Evolutionary conservation across 2,329 filamentous ascomycete species (phyloP), one percentile per base, ranked within the genome.

Genomic region (Diplodia mutila): DNA sequence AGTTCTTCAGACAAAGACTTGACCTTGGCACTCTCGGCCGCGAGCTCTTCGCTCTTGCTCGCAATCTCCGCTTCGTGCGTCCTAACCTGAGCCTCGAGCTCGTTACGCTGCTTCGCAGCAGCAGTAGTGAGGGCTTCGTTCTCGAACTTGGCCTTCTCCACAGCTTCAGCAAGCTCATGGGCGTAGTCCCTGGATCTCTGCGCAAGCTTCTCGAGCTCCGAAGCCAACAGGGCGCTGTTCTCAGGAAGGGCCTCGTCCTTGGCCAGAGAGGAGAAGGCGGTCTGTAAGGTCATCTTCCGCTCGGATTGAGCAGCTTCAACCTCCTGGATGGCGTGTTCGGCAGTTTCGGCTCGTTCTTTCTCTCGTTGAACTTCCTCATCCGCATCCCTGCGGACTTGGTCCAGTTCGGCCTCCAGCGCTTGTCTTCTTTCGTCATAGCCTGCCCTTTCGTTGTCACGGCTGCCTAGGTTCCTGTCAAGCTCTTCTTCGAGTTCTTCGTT

Each of bases 401-500:
- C 87, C 18, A 97, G 80, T 72, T 97, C 91, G 18, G 86, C 82
- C 73, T 93, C 87, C 0, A 97, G 84, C 9, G 84, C 82, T 54
- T 87, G 87, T 37, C 93, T 82, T 68, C 85, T 89, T 55, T 90
- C 87, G 70, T 94, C 90, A 53, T 89, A 85, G 2, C 86, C 85
- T 4, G 87, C 87, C 74, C 89, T 91, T 73, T 95, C 91, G 72
- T 96, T 90, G 71, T 97, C 93, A 52, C 92, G 87, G 49, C 91
- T 93, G 73, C 93, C 92, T 51, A 92, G 85, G 66, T 94, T 87
- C 69, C 93, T 87, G 73, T 97, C 94, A 63, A 98, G 87, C 75
- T 97, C 94, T 73, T 97, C 94, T 79, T 99, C 95, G 6, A 91
- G 86, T 72, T 98, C 93, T 75, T 98, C 95, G 0, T 95, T 83